Percentiles rank a stretch among this genome's conserved stretches.
These are phyloP conservation scores for Luvunga scandens DNA, from an alignment of 345 rosid species.

Conservation along the genomic window DNA sequence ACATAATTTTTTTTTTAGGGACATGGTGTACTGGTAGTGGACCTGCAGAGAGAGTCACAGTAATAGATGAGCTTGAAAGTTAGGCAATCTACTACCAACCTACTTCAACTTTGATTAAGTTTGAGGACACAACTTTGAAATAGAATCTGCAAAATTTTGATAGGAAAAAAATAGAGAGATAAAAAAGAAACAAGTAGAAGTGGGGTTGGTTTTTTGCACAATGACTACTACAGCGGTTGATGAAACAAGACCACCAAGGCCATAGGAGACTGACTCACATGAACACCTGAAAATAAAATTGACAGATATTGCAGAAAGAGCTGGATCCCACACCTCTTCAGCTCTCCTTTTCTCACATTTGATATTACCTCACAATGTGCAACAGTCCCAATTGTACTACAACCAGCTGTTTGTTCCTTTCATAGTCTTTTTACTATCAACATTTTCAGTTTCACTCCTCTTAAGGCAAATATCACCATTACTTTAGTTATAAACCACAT, in stretches of 20 bases:
- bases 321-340: slow-evolving; percentile 1
- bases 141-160: neutral
- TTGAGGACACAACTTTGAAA: neutral
- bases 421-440: neutral
- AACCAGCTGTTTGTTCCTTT: neutral
- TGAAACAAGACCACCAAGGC: slow-evolving; percentile 20
- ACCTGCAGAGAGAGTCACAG: neutral
- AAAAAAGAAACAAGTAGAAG: slow-evolving; percentile 6
- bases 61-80: neutral
- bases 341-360: neutral
- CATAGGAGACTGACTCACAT: neutral
- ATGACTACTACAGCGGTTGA: slow-evolving; percentile 15
- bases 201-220: slow-evolving; percentile 9
- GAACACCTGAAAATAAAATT: neutral
- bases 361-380: neutral
- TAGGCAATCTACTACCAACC: neutral
- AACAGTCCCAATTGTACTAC: slow-evolving; percentile 2
- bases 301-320: slow-evolving; percentile 2
- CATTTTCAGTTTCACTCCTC: neutral
- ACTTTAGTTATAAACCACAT: neutral
- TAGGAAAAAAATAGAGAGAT: neutral
- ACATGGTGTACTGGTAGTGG: neutral
- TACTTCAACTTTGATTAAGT: neutral
- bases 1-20: neutral
- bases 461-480: neutral